Percentiles rank a stretch among this genome's conserved stretches.
Evolutionary conservation across 306 rosid genomes (phyloP).

Genomic region (Alnus glutinosa): DNA sequence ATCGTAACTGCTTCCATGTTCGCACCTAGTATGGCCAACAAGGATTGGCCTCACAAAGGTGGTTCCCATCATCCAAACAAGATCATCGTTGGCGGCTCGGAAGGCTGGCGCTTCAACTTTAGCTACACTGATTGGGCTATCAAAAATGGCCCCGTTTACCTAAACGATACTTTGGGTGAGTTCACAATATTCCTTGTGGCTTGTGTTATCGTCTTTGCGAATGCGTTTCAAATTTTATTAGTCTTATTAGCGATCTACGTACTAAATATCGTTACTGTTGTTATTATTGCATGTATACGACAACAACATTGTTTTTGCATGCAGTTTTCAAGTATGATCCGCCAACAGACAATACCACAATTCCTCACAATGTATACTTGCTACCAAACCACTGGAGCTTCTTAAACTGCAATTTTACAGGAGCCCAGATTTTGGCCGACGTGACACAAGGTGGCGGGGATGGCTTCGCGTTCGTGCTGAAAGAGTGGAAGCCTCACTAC

Average conservation of each 20-base stretch:
- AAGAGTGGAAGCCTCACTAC: slow-evolving; percentile 51
- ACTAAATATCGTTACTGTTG: too few species aligned
- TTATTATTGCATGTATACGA: too few species aligned
- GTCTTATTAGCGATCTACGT: too few species aligned
- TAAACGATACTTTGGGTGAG: slow-evolving; percentile 52
- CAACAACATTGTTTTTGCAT: not conserved
- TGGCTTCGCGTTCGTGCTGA: slow-evolving; percentile 46
- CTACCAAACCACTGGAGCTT: slow-evolving; percentile 50
- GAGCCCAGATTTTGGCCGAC: slow-evolving; percentile 42
- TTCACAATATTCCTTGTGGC: too few species aligned
- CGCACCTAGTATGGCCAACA: slow-evolving; percentile 35
- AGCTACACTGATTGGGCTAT: slow-evolving; percentile 53
- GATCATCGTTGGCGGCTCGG: slow-evolving; percentile 56
- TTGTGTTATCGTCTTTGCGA: too few species aligned
- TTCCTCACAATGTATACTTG: slow-evolving; percentile 43
- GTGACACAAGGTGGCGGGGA: slow-evolving; percentile 35
- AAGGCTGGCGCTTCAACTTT: slow-evolving; percentile 53
- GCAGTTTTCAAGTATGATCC: slow-evolving; percentile 59
- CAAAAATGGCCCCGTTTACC: slow-evolving; percentile 53
- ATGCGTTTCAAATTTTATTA: not conserved
- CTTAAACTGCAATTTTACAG: slow-evolving; percentile 43
- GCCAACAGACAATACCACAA: not conserved
- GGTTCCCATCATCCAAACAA: slow-evolving; percentile 12
- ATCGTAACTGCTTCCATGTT: slow-evolving; percentile 29
- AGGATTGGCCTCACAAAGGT: slow-evolving; percentile 26